Evolutionary conservation across 164 flowering plant species (phyloP).

Genomic region (Sextonia rubra): DNA sequence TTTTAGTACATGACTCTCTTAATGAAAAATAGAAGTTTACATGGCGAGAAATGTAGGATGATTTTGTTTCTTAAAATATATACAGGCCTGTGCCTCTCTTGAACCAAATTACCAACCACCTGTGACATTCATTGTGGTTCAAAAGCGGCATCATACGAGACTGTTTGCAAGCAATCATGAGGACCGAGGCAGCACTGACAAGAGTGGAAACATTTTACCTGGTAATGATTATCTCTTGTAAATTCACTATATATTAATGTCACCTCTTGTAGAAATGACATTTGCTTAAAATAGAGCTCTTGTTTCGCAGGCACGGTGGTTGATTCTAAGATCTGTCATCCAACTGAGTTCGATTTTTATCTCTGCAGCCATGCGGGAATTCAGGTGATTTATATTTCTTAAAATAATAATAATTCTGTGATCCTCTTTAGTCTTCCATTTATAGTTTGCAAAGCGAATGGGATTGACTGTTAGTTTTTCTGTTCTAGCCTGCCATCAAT

Average conservation of each 20-base stretch:
- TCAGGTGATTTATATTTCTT: slow-evolving; percentile 27
- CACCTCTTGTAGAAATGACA: background rate
- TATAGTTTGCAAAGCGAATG: too few relatives aligned
- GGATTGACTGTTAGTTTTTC: too few relatives aligned
- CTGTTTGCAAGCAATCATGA: slow-evolving; percentile 15
- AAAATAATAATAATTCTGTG: too few relatives aligned
- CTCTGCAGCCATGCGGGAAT: slow-evolving; percentile 69
- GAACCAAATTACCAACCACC: slow-evolving; percentile 19
- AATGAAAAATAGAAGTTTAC: background rate
- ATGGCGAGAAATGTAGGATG: background rate
- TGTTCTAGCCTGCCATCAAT: too few relatives aligned
- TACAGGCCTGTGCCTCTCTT: slow-evolving; percentile 26
- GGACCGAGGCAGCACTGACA: slow-evolving; percentile 13
- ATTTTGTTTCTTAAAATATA: background rate
- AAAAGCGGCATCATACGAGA: slow-evolving; percentile 19
- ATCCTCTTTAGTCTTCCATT: too few relatives aligned
- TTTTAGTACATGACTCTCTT: background rate
- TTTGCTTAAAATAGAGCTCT: background rate
- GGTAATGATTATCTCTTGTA: slow-evolving; percentile 9
- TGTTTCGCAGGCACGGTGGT: slow-evolving; percentile 56
- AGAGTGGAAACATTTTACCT: slow-evolving; percentile 20
- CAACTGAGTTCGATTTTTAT: slow-evolving; percentile 59
- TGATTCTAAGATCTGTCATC: slow-evolving; percentile 61
- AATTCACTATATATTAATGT: background rate
- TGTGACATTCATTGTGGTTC: slow-evolving; percentile 19